These are phyloP conservation scores for Camelina laxa DNA, from an alignment of 345 rosid species.

Conservation along the genomic window DNA sequence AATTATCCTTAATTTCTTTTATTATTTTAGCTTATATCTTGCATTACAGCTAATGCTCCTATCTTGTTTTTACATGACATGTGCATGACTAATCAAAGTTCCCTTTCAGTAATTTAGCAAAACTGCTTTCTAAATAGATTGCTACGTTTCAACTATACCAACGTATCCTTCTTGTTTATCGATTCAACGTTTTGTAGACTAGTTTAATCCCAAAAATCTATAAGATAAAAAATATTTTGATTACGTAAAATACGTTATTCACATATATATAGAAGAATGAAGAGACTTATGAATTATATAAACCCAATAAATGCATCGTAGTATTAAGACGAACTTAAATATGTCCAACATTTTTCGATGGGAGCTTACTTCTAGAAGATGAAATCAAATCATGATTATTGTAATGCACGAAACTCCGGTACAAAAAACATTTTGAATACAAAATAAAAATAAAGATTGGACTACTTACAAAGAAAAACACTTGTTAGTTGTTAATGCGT, in stretches of 20 bases:
- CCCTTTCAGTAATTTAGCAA: background rate
- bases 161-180: background rate
- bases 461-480: constrained; percentile 19
- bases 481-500: constrained; percentile 34
- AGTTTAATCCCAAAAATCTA: background rate
- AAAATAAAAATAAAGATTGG: constrained; percentile 15
- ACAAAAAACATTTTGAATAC: constrained; percentile 24
- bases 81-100: constrained; percentile 10
- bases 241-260: background rate
- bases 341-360: background rate
- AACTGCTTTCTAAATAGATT: background rate
- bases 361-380: constrained; percentile 38
- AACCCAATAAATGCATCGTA: background rate
- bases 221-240: background rate
- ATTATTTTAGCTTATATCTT: constrained; percentile 5
- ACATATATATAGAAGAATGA: constrained; percentile 11
- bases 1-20: background rate
- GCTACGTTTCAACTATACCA: background rate
- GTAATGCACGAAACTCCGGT: constrained; percentile 28
- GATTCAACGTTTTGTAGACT: background rate
- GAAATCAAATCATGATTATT: constrained; percentile 23
- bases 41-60: constrained; percentile 9
- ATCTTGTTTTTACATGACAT: background rate
- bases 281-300: background rate
- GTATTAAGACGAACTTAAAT: constrained; percentile 9